Base-by-base conservation (phyloP, 257 asterid species). In the Euphrasia confusa region DNA sequence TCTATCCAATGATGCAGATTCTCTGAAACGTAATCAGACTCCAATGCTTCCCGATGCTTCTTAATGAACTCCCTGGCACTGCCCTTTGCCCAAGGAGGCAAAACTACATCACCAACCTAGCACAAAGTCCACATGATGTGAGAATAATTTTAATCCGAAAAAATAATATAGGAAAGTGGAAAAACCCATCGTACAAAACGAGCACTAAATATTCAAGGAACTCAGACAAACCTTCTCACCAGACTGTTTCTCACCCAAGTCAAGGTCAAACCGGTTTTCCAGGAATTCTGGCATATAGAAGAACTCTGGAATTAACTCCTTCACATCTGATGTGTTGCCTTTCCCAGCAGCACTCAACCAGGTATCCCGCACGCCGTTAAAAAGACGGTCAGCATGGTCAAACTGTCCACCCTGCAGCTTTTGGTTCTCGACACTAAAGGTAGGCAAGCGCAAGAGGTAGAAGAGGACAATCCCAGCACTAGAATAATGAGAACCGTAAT, bases 211-310 rank as follows among this genome's bases (percentile, higher is more conserved):
- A 49, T 30, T 13, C 11, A 18, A 37, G 65, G 54, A 66, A 67
- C 4, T 35, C 37, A 30, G 63, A 67, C 91, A 9, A 60, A 93
- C 99, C 99, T 87, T 93, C 73, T 93, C 99, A 67, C 99, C 99
- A n/a, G 99, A 93, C 77, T 93, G 99, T 79, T 93, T 93, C 86
- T 93, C 99, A 8, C 99, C 99, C 88, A 93, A 80, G 79, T 93
- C 96, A 57, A 93, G 99, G 74, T 85, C 52, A 68, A 87, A 93
- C 78, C 77, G 80, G 63, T 93, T 93, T 75, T 87, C 92, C 63
- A 93, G 84, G 73, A 93, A 89, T 74, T 93, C 99, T 4, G 99
- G 95, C 90, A 93, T 69, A 63, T 93, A 93, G 75, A 87, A 93
- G 79, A 93, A 93, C 78, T 93, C 99, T 4, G 99, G 99, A 74